These are phyloP conservation scores for Centaurea solstitialis DNA, from an alignment of 129 eudicot genomes.

Conservation along the genomic window DNA sequence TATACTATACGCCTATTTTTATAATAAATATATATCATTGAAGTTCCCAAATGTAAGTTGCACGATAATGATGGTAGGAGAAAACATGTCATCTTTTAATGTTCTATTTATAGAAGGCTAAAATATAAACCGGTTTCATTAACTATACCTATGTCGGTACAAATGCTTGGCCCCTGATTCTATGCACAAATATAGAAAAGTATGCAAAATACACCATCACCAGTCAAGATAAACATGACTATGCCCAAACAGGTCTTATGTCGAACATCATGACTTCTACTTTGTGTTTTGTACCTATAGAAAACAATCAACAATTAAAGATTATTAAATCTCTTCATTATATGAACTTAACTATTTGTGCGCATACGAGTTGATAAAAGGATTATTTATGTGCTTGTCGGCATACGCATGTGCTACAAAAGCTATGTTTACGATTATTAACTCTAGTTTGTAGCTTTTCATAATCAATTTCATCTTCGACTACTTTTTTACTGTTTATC, in stretches of 20 bases:
- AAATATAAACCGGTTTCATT: too few relatives aligned
- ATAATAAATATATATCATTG: not conserved
- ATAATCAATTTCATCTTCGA: too few relatives aligned
- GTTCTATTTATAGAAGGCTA: not conserved
- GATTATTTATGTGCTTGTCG: not conserved
- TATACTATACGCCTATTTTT: too few relatives aligned
- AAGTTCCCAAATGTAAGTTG: not conserved
- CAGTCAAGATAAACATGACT: not conserved
- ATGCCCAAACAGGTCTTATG: not conserved
- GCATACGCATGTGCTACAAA: not conserved
- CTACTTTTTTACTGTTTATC: not conserved
- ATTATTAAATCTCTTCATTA: not conserved
- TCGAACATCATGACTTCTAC: not conserved
- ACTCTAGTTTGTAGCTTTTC: not conserved
- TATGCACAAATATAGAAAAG: not conserved
- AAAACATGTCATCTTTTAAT: not conserved
- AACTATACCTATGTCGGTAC: not conserved
- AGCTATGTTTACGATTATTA: too few relatives aligned
- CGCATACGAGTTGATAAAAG: not conserved
- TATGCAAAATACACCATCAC: not conserved
- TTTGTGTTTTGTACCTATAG: not conserved
- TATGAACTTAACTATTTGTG: not conserved
- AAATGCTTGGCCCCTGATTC: not conserved
- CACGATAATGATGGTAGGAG: not conserved
- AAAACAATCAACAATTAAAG: not conserved